A percentile compares a stretch with the other conserved stretches of the same genome.
phyloP scores from a whole-genome alignment of 2,329 filamentous ascomycete species.

The Penicillium sp. region DNA sequence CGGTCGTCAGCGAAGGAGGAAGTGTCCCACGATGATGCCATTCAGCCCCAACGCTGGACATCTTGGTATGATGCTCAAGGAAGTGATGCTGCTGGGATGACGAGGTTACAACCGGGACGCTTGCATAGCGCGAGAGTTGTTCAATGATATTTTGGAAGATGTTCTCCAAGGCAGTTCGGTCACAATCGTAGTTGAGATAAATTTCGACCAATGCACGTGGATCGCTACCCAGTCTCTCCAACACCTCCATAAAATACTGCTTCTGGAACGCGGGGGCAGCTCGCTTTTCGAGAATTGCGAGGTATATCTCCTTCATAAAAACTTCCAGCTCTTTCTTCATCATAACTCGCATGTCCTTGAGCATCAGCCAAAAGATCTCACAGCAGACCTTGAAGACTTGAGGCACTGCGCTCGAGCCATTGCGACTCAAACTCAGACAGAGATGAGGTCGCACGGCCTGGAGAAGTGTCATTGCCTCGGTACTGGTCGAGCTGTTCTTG shows the following conservation, averaged over 20 bases:
- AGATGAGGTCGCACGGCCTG: slow-evolving; percentile 97
- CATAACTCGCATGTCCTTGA: slow-evolving; percentile 87
- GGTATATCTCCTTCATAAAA: slow-evolving; percentile 94
- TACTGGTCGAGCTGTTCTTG: slow-evolving; percentile 81
- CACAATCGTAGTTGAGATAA: slow-evolving; percentile 98
- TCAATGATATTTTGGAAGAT: slow-evolving; percentile 95
- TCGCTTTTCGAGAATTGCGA: slow-evolving; percentile 83
- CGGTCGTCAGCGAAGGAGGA: slow-evolving; percentile 80
- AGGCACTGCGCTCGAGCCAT: slow-evolving; percentile 89
- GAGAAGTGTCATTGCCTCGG: slow-evolving; percentile 78
- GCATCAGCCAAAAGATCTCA: slow-evolving; percentile 97
- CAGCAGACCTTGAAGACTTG: slow-evolving; percentile 92
- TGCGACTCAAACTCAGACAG: slow-evolving; percentile 89
- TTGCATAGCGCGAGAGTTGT: slow-evolving; percentile 84
- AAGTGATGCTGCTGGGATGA: slow-evolving; percentile 79
- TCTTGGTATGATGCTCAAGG: slow-evolving; percentile 69
- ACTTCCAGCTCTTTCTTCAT: slow-evolving; percentile 99
- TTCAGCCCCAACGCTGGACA: slow-evolving; percentile 61
- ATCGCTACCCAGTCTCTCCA: slow-evolving; percentile 80
- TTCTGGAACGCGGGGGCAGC: slow-evolving; percentile 88
- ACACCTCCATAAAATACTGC: slow-evolving; percentile 80
- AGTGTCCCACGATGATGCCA: slow-evolving; percentile 86
- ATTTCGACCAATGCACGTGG: slow-evolving; percentile 87
- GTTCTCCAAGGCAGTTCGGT: slow-evolving; percentile 86
- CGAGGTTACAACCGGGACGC: slow-evolving; percentile 71